These are phyloP conservation scores for Aegilops sharonensis DNA, from an alignment of 176 grass and related monocot species.

Conservation along the genomic window DNA sequence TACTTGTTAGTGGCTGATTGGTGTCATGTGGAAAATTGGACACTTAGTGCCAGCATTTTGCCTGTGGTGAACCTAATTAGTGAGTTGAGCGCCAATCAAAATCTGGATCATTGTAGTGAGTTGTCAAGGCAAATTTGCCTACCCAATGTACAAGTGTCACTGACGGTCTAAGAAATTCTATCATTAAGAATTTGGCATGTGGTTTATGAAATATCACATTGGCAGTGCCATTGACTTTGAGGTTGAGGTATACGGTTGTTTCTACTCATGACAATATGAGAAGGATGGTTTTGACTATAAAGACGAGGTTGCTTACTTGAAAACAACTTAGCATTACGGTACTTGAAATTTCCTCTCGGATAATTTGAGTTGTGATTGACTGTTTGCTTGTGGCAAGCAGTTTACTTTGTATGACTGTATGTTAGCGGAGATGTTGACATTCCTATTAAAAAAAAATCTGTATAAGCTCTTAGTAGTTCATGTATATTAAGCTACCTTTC, in stretches of 20 bases:
- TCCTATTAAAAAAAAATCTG: not conserved
- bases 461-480: not conserved
- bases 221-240: not conserved
- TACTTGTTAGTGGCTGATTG: not conserved
- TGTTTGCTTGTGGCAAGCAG: slow-evolving; percentile 6
- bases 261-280: not conserved
- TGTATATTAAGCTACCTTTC: slow-evolving; percentile 18
- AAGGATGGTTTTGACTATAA: not conserved
- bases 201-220: slow-evolving; percentile 11
- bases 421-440: not conserved
- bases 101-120: not conserved
- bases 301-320: not conserved
- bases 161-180: not conserved
- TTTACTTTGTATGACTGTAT: too few relatives aligned
- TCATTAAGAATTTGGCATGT: not conserved
- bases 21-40: not conserved
- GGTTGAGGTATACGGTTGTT: slow-evolving; percentile 15
- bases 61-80: not conserved
- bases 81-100: not conserved
- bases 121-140: not conserved
- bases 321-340: not conserved
- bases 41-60: not conserved
- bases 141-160: not conserved
- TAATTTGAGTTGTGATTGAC: not conserved
- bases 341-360: not conserved